Base-by-base conservation (phyloP, 164 flowering plant species). In the Hamamelis virginiana region DNA sequence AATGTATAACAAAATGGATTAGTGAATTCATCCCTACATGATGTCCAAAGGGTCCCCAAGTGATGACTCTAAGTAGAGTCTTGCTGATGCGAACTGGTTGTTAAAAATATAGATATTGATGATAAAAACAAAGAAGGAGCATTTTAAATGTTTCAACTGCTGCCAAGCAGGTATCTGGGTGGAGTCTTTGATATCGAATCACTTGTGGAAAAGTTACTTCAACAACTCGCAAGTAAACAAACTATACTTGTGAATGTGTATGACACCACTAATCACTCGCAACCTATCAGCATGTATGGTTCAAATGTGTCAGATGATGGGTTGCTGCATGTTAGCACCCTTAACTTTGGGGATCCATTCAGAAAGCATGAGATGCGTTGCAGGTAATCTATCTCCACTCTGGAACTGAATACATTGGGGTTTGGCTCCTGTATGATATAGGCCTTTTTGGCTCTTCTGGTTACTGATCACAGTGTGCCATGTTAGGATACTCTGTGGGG, bases 331-430 rank as follows among this genome's bases (percentile, higher is more conserved):
- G 64, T 68, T 48, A 68, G 70, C 63, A 27, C 63, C 21, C 89
- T 92, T 26, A 87, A 86, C 75, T 92, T 95, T 78, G 98, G 97
- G 46, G 99, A 95, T 69, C 99, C 99, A n/a, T 78, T 75, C 58
- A 84, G 96, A 74, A 91, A 81, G 77, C 97, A 95, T 77, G 97
- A 92, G 81, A 95, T 95, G 99, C 91, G 73, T 28, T 95, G 98
- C 97, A 89, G 98, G 97, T 89, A 72, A 78, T 44, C 12, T 19
- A 66, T 69, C 76, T 80, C 21, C 21, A 16, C 55, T 51, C 21
- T 51, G 21, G 22, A 13, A 21, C 52, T 14, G 33, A 63, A 63
- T 4, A 22, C 15, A 46, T 63, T 22, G 41, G 41, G 41, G 41
- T 33, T 33, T 6, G 6, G 6, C 41, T 2, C 41, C 41, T 33